Evolutionary conservation across 805 yeast genomes (phyloP), one percentile per base, ranked within the genome.

Genomic region (Candida adriatica): DNA sequence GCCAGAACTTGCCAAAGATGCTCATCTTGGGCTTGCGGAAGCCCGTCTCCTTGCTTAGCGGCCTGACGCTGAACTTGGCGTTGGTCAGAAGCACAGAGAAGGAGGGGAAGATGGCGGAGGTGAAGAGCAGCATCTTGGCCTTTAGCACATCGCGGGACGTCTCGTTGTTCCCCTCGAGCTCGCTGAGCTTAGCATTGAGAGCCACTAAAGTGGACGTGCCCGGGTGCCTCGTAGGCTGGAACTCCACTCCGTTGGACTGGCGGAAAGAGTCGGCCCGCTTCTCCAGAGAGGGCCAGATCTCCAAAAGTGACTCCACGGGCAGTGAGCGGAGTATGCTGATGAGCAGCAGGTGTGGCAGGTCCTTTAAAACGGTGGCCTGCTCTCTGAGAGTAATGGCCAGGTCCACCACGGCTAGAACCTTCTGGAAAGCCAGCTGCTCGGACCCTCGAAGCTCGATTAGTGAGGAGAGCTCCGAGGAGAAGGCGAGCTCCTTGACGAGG

Each of bases 201-300:
- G 45, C 30, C 11, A 35, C 33, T 6, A 44, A 20, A 6, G 43
- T 29, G 2, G 36, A 4, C 1, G 35, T 21, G 11, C 47, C 49
- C 5, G 44, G 37, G 5, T 37, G 34, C 23, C 29, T 47, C 8
- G 13, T 29, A 8, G 43, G 29, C 2, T n/a, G 5, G 15, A 38
- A 20, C 13, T 37, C 32, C 14, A 15, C 23, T 11, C 19, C 27
- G 13, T 27, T 21, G 19, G 34, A 16, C 8, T 10, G n/a, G 18
- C 27, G 17, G 9, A 33, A 24, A 6, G 20, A 20, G 3, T 33
- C 20, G 6, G 24, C 28, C 28, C 55, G 33, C 6, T 13, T 8
- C 3, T 46, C 36, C n/a, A 50, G 33, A 24, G 24, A 49, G 0
- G 43, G 26, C 51, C 50, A 49, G 20, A 50, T 48, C 8, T 25